Evolutionary conservation across 345 rosid species (phyloP), one percentile per base, ranked within the genome.

Genomic region (Luvunga scandens): DNA sequence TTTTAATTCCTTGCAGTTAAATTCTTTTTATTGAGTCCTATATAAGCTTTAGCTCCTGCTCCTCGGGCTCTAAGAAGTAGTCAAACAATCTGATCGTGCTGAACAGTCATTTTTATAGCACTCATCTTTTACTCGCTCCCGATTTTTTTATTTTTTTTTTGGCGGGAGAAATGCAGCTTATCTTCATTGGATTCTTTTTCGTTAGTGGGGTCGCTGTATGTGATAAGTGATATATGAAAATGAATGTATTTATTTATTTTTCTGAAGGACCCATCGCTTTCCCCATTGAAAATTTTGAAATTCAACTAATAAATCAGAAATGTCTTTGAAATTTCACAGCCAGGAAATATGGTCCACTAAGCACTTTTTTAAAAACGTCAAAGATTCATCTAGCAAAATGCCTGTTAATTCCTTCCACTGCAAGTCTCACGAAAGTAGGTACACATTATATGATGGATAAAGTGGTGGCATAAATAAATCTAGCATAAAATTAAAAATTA

Each of bases 141-240:
- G 16, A n/a, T 25, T 28, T 50, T 48, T 69, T 45, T 24, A 8
- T n/a, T 8, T 45, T 39, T 36, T 42, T 2, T 14, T 25, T 5
- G 16, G 8, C 9, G 9, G 42, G 9, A 1, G 8, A 0, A 28
- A 33, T 33, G 30, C 28, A 38, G 57, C 48, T 56, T 31, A 27
- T 68, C 50, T 22, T 2, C 53, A 73, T 72, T 31, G 66, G 75
- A 72, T 72, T 56, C 38, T 73, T 34, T 16, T 16, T 18, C n/a
- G 69, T 14, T 42, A 38, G 78, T 74, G 27, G 65, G 50, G 64
- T 42, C 24, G 27, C 18, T 12, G 36, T 38, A 75, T 69, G 55
- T 65, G 72, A 45, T 10, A 30, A 70, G 72, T 36, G 59, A 75
- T 24, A 79, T 48, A 50, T 62, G 72, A 19, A 76, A 70, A 34